Evolutionary conservation across 2,329 filamentous ascomycete species (phyloP).

Genomic region (Aspergillus viridinutans): DNA sequence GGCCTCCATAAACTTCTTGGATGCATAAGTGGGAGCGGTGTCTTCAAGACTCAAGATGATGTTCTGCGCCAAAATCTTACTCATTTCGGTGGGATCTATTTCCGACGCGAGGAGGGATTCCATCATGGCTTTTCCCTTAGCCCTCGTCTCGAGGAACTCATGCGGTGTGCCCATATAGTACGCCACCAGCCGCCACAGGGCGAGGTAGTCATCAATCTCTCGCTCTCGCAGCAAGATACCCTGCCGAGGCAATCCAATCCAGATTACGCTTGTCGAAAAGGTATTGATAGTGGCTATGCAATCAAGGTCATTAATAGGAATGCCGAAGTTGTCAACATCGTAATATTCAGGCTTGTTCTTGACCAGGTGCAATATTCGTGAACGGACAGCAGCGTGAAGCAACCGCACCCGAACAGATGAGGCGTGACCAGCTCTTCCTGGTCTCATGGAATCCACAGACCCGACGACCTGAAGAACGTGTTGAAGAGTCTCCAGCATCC

Average conservation of each 20-base stretch:
- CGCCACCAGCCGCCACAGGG: conserved; percentile 71
- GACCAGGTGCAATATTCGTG: conserved; percentile 59
- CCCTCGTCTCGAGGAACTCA: conserved; percentile 54
- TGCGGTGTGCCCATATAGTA: conserved; percentile 67
- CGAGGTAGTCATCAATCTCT: conserved; percentile 67
- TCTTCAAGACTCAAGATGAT: conserved; percentile 66
- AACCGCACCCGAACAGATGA: conserved; percentile 65
- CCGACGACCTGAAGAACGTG: conserved; percentile 68
- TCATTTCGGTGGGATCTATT: conserved; percentile 60
- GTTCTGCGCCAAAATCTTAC: conserved; percentile 66
- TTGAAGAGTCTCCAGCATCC: conserved; percentile 70
- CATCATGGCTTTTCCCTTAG: conserved; percentile 58
- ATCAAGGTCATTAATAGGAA: conserved; percentile 73
- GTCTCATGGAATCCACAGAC: conserved; percentile 61
- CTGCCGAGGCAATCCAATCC: conserved; percentile 66
- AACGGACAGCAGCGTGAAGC: conserved; percentile 63
- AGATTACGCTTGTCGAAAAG: conserved; percentile 66
- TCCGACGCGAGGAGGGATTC: conserved; percentile 65
- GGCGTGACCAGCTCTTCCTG: conserved; percentile 61
- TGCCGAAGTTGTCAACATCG: conserved; percentile 53
- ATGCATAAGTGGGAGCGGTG: conserved; percentile 62
- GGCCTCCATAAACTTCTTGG: conserved; percentile 63
- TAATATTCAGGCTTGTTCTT: conserved; percentile 59
- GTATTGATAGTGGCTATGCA: conserved; percentile 66
- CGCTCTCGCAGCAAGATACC: conserved; percentile 61